Evolutionary conservation across 805 yeast genomes (phyloP).

Genomic region (Yarrowia sp.): DNA sequence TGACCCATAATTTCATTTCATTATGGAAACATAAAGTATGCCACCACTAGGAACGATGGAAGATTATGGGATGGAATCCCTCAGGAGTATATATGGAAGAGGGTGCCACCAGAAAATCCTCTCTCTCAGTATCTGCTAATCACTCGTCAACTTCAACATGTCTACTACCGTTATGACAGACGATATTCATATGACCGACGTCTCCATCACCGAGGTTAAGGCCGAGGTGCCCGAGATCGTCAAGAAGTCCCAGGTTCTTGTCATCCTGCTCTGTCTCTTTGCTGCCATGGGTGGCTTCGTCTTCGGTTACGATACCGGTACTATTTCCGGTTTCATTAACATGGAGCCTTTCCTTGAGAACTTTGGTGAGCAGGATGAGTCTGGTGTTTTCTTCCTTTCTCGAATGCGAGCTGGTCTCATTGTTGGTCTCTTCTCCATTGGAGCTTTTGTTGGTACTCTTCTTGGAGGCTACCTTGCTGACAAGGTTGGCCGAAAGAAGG

Average conservation of each 20-base stretch:
- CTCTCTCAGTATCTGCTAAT: neutral
- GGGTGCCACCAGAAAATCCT: neutral
- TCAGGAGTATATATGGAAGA: neutral
- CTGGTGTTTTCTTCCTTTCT: slow-evolving; percentile 45
- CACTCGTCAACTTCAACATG: neutral
- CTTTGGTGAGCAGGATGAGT: slow-evolving; percentile 46
- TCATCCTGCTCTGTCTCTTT: slow-evolving; percentile 45
- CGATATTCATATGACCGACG: neutral
- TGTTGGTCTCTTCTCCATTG: slow-evolving; percentile 71
- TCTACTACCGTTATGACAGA: neutral
- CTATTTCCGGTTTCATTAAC: slow-evolving; percentile 63
- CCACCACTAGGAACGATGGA: no score
- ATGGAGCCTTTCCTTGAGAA: slow-evolving; percentile 51
- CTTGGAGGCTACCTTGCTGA: slow-evolving; percentile 59
- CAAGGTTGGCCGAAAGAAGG: slow-evolving; percentile 48
- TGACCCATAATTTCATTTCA: neutral
- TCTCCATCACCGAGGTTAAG: neutral
- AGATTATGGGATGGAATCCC: neutral
- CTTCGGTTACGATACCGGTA: slow-evolving; percentile 68
- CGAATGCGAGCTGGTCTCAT: slow-evolving; percentile 59
- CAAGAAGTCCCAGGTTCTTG: slow-evolving; percentile 13
- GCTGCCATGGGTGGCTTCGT: slow-evolving; percentile 66
- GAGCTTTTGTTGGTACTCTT: slow-evolving; percentile 68
- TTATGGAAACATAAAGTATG: no score
- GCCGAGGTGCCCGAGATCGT: neutral